Evolutionary conservation across 441 rosid genomes (phyloP), one percentile per base, ranked within the genome.

Genomic region (Pelargonium australe): DNA sequence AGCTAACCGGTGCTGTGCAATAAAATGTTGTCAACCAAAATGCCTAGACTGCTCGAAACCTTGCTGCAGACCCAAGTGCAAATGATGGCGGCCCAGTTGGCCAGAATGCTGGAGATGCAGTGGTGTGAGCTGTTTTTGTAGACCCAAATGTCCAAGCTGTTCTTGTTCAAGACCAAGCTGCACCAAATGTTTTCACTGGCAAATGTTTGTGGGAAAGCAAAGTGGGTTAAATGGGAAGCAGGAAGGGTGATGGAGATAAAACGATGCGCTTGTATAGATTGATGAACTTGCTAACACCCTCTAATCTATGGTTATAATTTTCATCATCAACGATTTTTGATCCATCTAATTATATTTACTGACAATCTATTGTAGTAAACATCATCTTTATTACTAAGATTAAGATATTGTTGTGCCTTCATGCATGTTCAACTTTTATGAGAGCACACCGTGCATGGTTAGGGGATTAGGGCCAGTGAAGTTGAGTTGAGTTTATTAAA

Each of bases 1-100:
- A 2, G 23, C 68, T 0, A 63, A 63, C 60, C 71, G 79, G 68
- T 90, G 96, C 78, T 93, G 90, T 74, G 78, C 80, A 72, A 73
- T 82, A 8, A 75, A 81, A 71, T 70, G 78, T 1, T 80, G 86
- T 67, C 72, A 70, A 41, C 89, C 91, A 10, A 88, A 69, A 71
- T 89, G 92, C 76, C 77, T 85, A 11, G 76, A 65, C 68, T 78
- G 81, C 53, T 65, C 72, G 2, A 75, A 62, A 57, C 78, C 77
- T 3, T 70, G 72, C 66, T 85, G 84, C 71, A 12, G 57, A 10
- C 23, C 23, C 60, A 75, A 77, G 62, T 83, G 86, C 34, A 2
- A 25, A 25, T 73, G 63, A 8, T 77, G 85, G 75, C 37, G 69
- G 40, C 70, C 73, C 13, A 81, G 65, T 41, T 85, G 88, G 72